These are phyloP conservation scores for Paramyrothecium sp. DNA, from an alignment of 2,329 filamentous ascomycete species.

Conservation along the genomic window DNA sequence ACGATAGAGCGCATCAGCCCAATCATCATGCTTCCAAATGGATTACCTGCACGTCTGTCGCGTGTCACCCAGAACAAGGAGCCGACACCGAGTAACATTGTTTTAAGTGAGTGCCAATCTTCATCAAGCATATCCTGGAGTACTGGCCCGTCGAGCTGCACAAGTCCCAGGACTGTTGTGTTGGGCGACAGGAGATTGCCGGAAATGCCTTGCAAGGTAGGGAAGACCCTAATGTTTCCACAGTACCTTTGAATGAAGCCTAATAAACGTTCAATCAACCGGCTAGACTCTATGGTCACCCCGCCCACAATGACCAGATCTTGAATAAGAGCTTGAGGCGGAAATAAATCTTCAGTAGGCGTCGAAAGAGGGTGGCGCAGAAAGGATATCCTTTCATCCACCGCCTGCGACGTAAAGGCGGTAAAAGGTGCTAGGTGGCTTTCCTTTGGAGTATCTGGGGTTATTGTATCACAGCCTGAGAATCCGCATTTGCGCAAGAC, in stretches of 20 bases:
- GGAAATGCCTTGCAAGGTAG: constrained; percentile 4
- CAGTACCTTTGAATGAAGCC: constrained; percentile 1
- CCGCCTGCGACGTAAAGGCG: constrained; percentile 9
- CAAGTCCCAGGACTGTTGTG: constrained; percentile 6
- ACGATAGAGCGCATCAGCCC: constrained; percentile 8
- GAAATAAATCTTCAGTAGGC: constrained; percentile 1
- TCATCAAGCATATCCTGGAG: constrained; percentile 5
- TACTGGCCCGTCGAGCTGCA: constrained; percentile 7
- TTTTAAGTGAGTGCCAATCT: constrained; percentile 9
- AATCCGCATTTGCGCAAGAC: constrained; percentile 8
- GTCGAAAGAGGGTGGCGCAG: constrained; percentile 7
- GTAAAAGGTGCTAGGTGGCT: too few relatives aligned
- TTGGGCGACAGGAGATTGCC: constrained; percentile 3
- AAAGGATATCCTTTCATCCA: constrained; percentile 7
- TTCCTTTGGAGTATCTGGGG: too few relatives aligned
- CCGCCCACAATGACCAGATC: constrained; percentile 10
- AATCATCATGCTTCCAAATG: constrained; percentile 8
- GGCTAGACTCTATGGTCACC: constrained; percentile 2
- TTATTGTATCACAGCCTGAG: constrained; percentile 11
- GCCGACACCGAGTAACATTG: constrained; percentile 4
- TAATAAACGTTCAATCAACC: constrained; percentile 3
- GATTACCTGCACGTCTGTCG: constrained; percentile 6
- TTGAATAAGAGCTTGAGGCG: background rate
- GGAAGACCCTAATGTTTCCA: constrained; percentile 1
- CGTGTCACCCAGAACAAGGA: constrained; percentile 9